These are phyloP conservation scores for Gamsiella multidivaricata DNA, from an alignment of 192 early-diverging fungal species.

Conservation along the genomic window DNA sequence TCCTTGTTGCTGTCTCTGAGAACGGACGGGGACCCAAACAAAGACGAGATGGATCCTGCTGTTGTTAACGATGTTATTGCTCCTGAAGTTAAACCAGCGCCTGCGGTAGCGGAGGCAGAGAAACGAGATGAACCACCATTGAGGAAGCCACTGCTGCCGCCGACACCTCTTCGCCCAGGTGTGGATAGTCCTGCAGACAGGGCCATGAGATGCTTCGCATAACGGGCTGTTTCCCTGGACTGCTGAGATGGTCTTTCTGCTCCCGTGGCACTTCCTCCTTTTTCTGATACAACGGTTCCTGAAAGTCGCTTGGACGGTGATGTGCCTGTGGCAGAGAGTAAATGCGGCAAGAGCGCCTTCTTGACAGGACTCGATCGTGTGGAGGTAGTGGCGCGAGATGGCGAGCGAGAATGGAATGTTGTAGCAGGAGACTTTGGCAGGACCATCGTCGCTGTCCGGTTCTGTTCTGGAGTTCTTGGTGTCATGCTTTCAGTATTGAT, in stretches of 20 bases:
- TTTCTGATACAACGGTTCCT: not conserved
- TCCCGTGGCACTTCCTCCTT: not conserved
- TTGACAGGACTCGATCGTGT: not conserved
- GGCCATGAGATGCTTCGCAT: constrained; percentile 7
- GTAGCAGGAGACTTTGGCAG: constrained; percentile 1
- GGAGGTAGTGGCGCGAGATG: not conserved
- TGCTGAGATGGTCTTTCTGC: constrained; percentile 1
- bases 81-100: not conserved
- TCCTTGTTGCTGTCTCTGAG: constrained; percentile 14
- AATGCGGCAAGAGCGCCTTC: too few species aligned
- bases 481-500: not conserved
- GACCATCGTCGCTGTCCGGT: not conserved
- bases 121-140: constrained; percentile 14
- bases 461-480: constrained; percentile 2
- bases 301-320: not conserved
- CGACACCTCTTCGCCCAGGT: too few species aligned
- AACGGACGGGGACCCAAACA: not conserved
- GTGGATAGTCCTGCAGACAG: not conserved
- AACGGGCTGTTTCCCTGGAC: constrained; percentile 26
- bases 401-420: not conserved
- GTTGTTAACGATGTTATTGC: not conserved
- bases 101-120: constrained; percentile 27
- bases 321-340: not conserved
- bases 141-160: not conserved
- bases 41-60: not conserved